Conservation (phyloP, 305 asterid species). For the Fraxinus albicans region DNA sequence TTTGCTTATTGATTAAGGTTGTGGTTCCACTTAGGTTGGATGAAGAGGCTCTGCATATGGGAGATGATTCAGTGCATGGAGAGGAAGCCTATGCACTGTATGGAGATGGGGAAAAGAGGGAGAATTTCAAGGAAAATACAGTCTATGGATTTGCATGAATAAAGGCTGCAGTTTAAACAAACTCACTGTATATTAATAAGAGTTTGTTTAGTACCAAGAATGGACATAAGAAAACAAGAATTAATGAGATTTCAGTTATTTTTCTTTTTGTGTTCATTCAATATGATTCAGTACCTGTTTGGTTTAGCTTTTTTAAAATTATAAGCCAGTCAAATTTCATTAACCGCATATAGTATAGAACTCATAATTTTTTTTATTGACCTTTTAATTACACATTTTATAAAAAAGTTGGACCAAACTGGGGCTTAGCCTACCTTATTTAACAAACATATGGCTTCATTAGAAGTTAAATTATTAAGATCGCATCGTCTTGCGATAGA, state of each 20-base stretch:
- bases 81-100: constrained; percentile 76
- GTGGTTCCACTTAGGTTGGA: constrained; percentile 54
- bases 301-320: not conserved
- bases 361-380: too few species aligned
- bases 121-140: constrained; percentile 37
- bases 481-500: not conserved
- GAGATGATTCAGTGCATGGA: not conserved
- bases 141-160: constrained; percentile 20
- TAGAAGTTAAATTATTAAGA: not conserved
- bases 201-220: not conserved
- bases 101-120: constrained; percentile 73
- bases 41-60: constrained; percentile 62
- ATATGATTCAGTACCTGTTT: not conserved
- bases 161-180: not conserved
- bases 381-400: too few species aligned
- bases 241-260: too few species aligned
- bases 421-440: not conserved
- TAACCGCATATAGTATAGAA: too few species aligned
- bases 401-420: not conserved
- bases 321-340: too few species aligned
- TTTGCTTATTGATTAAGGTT: constrained; percentile 52
- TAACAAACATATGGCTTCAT: not conserved
- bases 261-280: not conserved
- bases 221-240: not conserved
- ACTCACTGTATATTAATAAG: not conserved